Evolutionary conservation across 805 yeast species (phyloP).

Genomic region (Schwanniomyces occidentalis): DNA sequence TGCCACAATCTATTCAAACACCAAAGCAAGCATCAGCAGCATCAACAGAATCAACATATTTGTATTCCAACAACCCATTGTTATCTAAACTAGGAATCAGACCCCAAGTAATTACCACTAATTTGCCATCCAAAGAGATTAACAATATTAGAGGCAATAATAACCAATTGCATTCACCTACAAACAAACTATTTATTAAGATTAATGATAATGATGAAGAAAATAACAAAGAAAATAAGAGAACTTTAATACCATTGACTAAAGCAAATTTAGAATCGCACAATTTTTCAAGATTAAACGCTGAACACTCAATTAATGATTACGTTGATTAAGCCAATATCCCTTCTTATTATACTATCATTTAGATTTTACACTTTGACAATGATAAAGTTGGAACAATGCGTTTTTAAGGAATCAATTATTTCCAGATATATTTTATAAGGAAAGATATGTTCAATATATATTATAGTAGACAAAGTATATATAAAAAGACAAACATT

Average conservation of each 20-base stretch:
- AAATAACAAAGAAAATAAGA: constrained; percentile 14
- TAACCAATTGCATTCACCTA: constrained; percentile 1
- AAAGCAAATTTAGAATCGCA: constrained; percentile 29
- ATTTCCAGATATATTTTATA: too few species aligned
- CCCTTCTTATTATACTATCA: not conserved
- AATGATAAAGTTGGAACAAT: too few species aligned
- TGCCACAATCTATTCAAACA: constrained; percentile 21
- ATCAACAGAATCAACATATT: constrained; percentile 24
- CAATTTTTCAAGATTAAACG: constrained; percentile 16
- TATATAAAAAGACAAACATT: too few species aligned
- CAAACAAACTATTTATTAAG: constrained; percentile 2
- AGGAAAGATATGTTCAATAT: too few species aligned
- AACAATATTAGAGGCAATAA: constrained; percentile 9
- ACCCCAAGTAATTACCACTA: constrained; percentile 41
- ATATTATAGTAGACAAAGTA: too few species aligned
- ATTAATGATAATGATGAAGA: constrained; percentile 1
- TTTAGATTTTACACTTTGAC: too few species aligned
- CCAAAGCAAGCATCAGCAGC: too few species aligned
- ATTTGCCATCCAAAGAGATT: constrained; percentile 18
- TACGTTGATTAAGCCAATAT: constrained; percentile 16
- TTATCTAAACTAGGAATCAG: constrained; percentile 40
- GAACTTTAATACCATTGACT: constrained; percentile 25
- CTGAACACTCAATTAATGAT: constrained; percentile 13
- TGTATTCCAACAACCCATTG: constrained; percentile 35
- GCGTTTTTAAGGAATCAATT: too few species aligned